phyloP scores from a whole-genome alignment of 495 filamentous ascomycete genomes.

The Sporormia fimetaria region DNA sequence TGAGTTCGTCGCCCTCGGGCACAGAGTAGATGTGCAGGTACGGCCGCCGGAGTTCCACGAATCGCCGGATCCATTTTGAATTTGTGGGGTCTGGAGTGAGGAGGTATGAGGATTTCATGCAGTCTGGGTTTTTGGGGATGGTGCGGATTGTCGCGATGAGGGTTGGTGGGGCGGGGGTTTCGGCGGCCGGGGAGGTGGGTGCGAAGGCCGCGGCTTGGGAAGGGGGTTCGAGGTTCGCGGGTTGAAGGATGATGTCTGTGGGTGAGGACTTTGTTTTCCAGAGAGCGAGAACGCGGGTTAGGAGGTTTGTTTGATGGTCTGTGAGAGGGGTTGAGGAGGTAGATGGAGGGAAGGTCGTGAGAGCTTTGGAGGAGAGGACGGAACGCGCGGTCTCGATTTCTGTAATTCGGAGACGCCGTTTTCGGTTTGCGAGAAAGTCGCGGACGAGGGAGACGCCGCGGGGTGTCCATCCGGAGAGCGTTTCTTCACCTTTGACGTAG shows the following conservation, averaged over 20 bases:
- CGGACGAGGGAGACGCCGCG: conserved; percentile 76
- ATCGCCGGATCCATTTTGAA: conserved; percentile 76
- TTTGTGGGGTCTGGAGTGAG: conserved; percentile 63
- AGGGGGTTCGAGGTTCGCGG: conserved; percentile 68
- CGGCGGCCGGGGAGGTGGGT: conserved; percentile 20
- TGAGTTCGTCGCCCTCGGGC: conserved; percentile 78
- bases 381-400: conserved; percentile 74
- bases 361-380: conserved; percentile 41
- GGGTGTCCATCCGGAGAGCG: conserved; percentile 70
- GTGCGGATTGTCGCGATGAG: conserved; percentile 59
- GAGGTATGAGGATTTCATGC: conserved; percentile 77
- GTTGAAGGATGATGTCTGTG: conserved; percentile 56
- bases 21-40: conserved; percentile 83
- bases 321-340: conserved; percentile 4
- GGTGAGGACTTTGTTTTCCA: conserved; percentile 73
- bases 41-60: conserved; percentile 82
- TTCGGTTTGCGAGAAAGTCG: conserved; percentile 64
- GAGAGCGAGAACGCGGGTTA: conserved; percentile 61
- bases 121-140: conserved; percentile 50
- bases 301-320: conserved; percentile 35
- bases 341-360: conserved; percentile 4
- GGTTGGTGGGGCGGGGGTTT: conserved; percentile 29
- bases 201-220: conserved; percentile 47
- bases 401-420: conserved; percentile 54
- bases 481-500: conserved; percentile 91